phyloP scores from a whole-genome alignment of 2,329 filamentous ascomycete species.

The Piedraia hortae region DNA sequence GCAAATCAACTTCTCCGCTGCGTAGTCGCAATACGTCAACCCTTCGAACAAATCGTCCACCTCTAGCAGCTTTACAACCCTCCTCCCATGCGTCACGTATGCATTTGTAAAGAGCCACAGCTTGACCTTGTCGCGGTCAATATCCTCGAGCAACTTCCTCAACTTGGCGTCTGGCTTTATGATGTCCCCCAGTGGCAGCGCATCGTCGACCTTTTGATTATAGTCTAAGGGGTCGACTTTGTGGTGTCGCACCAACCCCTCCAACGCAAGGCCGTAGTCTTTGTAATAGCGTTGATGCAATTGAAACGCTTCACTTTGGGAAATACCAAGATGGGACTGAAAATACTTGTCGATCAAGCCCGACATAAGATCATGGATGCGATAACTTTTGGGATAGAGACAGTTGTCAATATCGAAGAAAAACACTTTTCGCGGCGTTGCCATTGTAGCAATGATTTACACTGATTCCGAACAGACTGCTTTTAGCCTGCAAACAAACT shows the following conservation, averaged over 20 bases:
- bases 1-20: slow-evolving; percentile 43
- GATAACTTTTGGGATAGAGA: slow-evolving; percentile 52
- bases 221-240: slow-evolving; percentile 88
- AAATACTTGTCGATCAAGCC: slow-evolving; percentile 46
- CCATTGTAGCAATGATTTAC: slow-evolving; percentile 1
- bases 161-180: slow-evolving; percentile 54
- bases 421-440: slow-evolving; percentile 12
- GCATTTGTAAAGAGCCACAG: slow-evolving; percentile 94
- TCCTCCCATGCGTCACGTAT: slow-evolving; percentile 61
- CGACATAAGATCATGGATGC: slow-evolving; percentile 73
- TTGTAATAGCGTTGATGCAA: slow-evolving; percentile 84
- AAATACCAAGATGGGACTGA: slow-evolving; percentile 41
- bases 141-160: slow-evolving; percentile 47
- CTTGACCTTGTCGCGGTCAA: slow-evolving; percentile 61
- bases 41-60: slow-evolving; percentile 83
- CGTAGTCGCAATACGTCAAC: slow-evolving; percentile 84
- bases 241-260: slow-evolving; percentile 79
- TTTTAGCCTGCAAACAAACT: too few species aligned
- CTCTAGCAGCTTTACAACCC: slow-evolving; percentile 54
- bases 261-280: slow-evolving; percentile 89
- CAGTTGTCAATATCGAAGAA: slow-evolving; percentile 97
- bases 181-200: slow-evolving; percentile 60
- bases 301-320: slow-evolving; percentile 49
- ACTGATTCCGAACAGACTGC: too few species aligned
- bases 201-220: slow-evolving; percentile 84